Conservation (phyloP, 2,329 filamentous ascomycete species). For the Phyllosticta citribraziliensis region DNA sequence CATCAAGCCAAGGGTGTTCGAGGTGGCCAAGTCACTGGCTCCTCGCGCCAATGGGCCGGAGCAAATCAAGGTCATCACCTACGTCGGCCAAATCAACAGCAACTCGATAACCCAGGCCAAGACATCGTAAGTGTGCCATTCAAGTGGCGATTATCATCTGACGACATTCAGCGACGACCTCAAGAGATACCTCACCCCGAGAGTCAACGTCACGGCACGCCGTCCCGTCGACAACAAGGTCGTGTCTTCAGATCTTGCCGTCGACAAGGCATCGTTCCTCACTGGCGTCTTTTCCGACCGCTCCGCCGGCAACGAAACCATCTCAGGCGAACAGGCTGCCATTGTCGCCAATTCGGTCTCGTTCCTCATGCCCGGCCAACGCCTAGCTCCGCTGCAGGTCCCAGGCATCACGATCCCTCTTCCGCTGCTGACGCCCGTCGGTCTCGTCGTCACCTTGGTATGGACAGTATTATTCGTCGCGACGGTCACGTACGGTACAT, state of each 20-base stretch:
- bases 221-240: constrained; percentile 38
- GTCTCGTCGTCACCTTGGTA: constrained; percentile 53
- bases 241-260: constrained; percentile 55
- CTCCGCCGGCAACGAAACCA: constrained; percentile 39
- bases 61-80: constrained; percentile 53
- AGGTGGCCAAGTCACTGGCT: constrained; percentile 12
- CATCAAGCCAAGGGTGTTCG: constrained; percentile 15
- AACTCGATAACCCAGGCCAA: constrained; percentile 45
- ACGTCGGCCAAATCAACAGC: constrained; percentile 58
- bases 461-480: constrained; percentile 51
- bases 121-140: constrained; percentile 45
- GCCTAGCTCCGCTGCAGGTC: constrained; percentile 38
- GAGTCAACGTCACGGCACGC: constrained; percentile 55
- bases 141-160: not conserved
- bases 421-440: constrained; percentile 52
- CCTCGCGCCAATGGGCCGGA: constrained; percentile 12
- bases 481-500: constrained; percentile 53
- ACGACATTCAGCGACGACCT: constrained; percentile 40
- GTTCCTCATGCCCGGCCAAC: constrained; percentile 60
- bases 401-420: constrained; percentile 3
- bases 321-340: constrained; percentile 33
- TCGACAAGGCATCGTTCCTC: constrained; percentile 62
- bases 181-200: constrained; percentile 55
- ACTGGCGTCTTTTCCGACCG: constrained; percentile 58
- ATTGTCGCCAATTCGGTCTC: constrained; percentile 27